Evolutionary conservation across 78 protist species (phyloP).

Genomic region (Isochrysis galbana): DNA sequence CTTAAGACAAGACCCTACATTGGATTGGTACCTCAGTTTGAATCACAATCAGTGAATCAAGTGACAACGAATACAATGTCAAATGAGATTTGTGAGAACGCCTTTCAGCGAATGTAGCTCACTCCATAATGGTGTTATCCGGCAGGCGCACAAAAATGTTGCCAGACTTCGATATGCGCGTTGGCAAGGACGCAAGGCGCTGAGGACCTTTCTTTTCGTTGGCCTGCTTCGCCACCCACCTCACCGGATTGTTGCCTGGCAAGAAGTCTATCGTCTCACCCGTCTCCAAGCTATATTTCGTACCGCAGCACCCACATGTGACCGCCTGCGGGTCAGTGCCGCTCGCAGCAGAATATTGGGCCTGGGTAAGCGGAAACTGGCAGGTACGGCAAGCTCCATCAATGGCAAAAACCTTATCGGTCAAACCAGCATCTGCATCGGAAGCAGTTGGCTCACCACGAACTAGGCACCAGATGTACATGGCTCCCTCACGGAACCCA

Average conservation of each 20-base stretch:
- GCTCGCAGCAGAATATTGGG: background rate
- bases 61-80: no score
- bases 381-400: background rate
- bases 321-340: background rate
- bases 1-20: no score
- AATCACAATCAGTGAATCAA: no score
- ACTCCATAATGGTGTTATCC: background rate
- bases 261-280: background rate
- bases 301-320: background rate
- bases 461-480: background rate
- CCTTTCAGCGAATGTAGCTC: background rate
- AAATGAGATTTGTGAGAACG: no score
- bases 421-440: background rate
- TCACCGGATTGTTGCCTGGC: background rate
- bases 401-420: background rate
- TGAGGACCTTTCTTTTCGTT: background rate
- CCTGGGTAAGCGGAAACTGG: background rate
- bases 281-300: background rate
- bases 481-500: background rate
- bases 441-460: background rate
- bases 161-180: background rate
- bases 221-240: background rate
- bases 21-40: no score
- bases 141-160: background rate
- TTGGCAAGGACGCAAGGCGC: background rate